A percentile compares a stretch with the other conserved stretches of the same genome.
Conservation (phyloP, 75 land plant genomes). For the Gnetum montanum region DNA sequence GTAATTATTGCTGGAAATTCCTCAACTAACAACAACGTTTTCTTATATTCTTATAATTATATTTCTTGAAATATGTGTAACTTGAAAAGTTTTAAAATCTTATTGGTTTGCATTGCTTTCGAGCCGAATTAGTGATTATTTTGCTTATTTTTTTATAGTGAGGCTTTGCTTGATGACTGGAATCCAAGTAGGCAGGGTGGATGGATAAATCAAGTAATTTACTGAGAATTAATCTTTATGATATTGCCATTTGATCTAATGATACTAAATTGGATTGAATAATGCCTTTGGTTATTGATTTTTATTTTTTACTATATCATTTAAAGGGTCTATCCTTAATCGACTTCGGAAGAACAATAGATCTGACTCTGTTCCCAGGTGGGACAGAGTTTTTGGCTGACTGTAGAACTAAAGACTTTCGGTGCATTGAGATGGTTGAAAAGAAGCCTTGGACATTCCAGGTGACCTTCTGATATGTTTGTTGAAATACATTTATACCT, state of each 20-base stretch:
- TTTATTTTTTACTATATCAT: background rate
- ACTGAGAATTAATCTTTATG: too few relatives aligned
- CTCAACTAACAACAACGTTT: too few relatives aligned
- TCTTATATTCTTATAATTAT: too few relatives aligned
- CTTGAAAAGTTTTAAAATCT: too few relatives aligned
- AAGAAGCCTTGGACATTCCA: slow-evolving; percentile 82
- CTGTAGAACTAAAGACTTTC: slow-evolving; percentile 77
- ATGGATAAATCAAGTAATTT: slow-evolving; percentile 77
- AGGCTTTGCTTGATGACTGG: slow-evolving; percentile 44
- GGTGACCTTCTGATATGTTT: slow-evolving; percentile 38
- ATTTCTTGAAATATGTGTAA: too few relatives aligned
- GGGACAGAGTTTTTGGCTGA: slow-evolving; percentile 63
- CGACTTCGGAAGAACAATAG: slow-evolving; percentile 98
- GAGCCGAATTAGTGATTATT: too few relatives aligned
- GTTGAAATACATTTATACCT: too few relatives aligned
- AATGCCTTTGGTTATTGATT: background rate
- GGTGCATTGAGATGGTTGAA: slow-evolving; percentile 88
- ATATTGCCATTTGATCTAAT: background rate
- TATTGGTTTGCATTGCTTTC: too few relatives aligned
- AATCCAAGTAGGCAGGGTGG: slow-evolving; percentile 40
- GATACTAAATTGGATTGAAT: background rate
- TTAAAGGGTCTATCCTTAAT: slow-evolving; percentile 94
- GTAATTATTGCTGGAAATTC: too few relatives aligned
- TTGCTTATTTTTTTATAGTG: slow-evolving; percentile 23
- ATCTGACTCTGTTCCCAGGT: slow-evolving; percentile 60